Conservation (phyloP, 2,329 filamentous ascomycete species). For the Proliferodiscus dingleyae region DNA sequence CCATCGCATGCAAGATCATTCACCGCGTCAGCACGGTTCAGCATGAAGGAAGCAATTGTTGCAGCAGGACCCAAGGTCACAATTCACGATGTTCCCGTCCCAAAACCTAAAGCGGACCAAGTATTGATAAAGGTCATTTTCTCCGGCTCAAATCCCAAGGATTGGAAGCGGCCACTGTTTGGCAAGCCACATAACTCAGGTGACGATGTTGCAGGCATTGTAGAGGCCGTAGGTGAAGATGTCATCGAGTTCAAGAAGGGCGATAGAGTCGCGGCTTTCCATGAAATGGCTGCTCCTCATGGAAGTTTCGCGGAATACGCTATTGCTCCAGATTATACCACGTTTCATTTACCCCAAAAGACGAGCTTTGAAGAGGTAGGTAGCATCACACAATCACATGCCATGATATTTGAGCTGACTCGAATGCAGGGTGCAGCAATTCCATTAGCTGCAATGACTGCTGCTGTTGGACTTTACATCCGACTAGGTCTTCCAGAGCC, state of each 20-base stretch:
- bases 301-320: constrained; percentile 60
- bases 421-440: constrained; percentile 43
- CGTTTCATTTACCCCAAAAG: constrained; percentile 38
- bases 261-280: constrained; percentile 45
- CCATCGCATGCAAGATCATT: background rate
- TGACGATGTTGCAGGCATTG: constrained; percentile 36
- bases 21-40: constrained; percentile 3
- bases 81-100: constrained; percentile 28
- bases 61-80: constrained; percentile 24
- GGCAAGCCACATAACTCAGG: constrained; percentile 25
- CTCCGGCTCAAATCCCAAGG: constrained; percentile 30
- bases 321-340: constrained; percentile 49
- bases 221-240: constrained; percentile 44
- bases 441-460: constrained; percentile 41
- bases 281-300: constrained; percentile 44
- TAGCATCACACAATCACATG: constrained; percentile 34
- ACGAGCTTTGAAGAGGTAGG: constrained; percentile 28
- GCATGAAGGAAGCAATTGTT: constrained; percentile 32
- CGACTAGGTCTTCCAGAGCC: constrained; percentile 37
- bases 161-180: constrained; percentile 26
- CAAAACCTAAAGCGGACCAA: constrained; percentile 28
- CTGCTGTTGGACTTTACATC: constrained; percentile 36
- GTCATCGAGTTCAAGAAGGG: constrained; percentile 41
- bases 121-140: constrained; percentile 31
- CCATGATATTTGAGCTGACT: constrained; percentile 19